Evolutionary conservation across 2,329 filamentous ascomycete species (phyloP).

Genomic region (Gaeumannomyces tritici): DNA sequence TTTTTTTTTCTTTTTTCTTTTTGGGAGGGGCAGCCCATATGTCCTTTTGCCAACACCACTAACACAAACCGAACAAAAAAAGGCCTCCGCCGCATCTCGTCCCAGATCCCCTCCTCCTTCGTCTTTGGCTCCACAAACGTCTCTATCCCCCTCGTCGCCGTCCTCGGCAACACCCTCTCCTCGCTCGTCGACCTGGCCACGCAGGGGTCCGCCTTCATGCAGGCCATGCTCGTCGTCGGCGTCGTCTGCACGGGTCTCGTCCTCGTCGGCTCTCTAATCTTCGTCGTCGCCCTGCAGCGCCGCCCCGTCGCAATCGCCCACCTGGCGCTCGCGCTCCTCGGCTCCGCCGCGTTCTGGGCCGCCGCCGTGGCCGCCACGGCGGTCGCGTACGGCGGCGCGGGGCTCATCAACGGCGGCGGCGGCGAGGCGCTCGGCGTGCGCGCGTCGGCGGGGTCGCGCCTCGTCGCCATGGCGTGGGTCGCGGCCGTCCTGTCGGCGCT

Average conservation of each 20-base stretch:
- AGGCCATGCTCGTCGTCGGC: constrained; percentile 12
- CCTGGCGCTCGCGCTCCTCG: constrained; percentile 7
- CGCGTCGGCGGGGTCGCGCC: constrained; percentile 7
- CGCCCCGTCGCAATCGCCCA: constrained; percentile 8
- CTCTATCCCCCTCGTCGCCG: constrained; percentile 12
- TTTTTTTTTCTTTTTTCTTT: background rate
- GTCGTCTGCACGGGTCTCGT: constrained; percentile 7
- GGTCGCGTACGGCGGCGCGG: constrained; percentile 8
- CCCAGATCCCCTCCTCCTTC: constrained; percentile 13
- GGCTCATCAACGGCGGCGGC: constrained; percentile 3
- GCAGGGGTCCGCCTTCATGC: constrained; percentile 9
- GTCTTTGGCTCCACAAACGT: constrained; percentile 12
- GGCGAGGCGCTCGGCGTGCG: constrained; percentile 9
- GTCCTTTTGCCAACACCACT: background rate
- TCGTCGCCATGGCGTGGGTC: constrained; percentile 13
- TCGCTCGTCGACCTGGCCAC: constrained; percentile 9
- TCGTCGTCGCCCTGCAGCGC: constrained; percentile 8
- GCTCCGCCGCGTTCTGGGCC: constrained; percentile 3
- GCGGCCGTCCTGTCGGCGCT: constrained; percentile 7
- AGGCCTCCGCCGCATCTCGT: constrained; percentile 13
- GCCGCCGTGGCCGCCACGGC: constrained; percentile 10
- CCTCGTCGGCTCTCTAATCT: constrained; percentile 9
- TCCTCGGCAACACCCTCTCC: constrained; percentile 8
- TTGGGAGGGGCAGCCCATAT: too few relatives aligned
- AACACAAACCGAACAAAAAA: background rate